Percentiles rank a stretch among this genome's conserved stretches.
These are phyloP conservation scores for Verticillium nubilum DNA, from an alignment of 2,329 filamentous ascomycete genomes.

Conservation along the genomic window DNA sequence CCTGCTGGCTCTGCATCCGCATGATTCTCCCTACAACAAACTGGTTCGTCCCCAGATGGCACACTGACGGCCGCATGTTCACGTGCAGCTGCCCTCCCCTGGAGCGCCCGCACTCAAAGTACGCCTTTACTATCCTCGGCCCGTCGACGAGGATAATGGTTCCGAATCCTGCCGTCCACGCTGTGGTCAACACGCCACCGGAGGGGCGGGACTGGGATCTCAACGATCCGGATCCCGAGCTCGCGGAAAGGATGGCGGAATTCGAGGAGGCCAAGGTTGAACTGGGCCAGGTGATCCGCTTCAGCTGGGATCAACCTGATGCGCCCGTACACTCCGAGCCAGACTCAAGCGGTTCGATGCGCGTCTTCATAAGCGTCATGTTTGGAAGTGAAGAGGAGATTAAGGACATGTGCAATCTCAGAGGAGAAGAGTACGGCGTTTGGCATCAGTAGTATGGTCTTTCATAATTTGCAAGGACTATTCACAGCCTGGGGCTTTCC, in stretches of 20 bases:
- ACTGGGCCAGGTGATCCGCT: constrained; percentile 5
- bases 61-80: constrained; percentile 9
- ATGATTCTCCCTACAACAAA: background rate
- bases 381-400: constrained; percentile 7
- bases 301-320: constrained; percentile 6
- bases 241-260: background rate
- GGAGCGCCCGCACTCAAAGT: constrained; percentile 6
- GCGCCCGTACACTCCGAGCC: constrained; percentile 10
- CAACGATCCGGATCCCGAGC: background rate
- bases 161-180: background rate
- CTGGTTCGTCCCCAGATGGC: constrained; percentile 6
- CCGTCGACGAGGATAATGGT: constrained; percentile 4
- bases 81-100: constrained; percentile 1
- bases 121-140: constrained; percentile 8
- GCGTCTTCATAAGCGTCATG: constrained; percentile 6
- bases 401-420: constrained; percentile 3
- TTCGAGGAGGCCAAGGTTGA: background rate
- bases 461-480: background rate
- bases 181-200: background rate
- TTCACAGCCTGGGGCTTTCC: background rate
- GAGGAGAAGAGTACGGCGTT: background rate
- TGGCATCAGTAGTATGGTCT: background rate
- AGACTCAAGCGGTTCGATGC: constrained; percentile 1
- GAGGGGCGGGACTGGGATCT: background rate
- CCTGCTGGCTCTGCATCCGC: constrained; percentile 6